These are phyloP conservation scores for Pseudohalonectria lignicola DNA, from an alignment of 2,329 filamentous ascomycete genomes.

Conservation along the genomic window DNA sequence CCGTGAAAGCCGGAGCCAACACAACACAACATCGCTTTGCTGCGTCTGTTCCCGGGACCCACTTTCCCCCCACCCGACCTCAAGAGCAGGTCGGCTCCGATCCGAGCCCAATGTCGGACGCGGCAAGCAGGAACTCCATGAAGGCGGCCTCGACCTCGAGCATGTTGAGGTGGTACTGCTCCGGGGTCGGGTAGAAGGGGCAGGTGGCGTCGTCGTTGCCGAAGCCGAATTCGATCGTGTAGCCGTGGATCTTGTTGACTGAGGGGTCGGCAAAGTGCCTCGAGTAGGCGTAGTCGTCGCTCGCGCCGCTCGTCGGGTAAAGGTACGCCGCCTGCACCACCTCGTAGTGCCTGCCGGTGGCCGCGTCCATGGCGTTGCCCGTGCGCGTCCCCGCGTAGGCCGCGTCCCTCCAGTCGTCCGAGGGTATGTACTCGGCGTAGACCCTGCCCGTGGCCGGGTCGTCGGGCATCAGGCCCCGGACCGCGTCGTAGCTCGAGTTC, in stretches of 20 bases:
- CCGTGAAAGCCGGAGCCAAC: too few relatives aligned
- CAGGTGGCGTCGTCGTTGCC: conserved; percentile 19
- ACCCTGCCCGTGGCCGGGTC: conserved; percentile 20
- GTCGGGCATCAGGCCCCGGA: conserved; percentile 3
- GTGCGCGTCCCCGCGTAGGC: neutral
- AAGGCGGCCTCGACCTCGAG: conserved; percentile 32
- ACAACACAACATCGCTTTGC: too few relatives aligned
- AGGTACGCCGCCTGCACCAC: conserved; percentile 26
- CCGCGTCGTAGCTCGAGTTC: conserved; percentile 35
- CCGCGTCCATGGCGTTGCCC: conserved; percentile 11
- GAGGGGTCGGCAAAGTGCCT: conserved; percentile 26
- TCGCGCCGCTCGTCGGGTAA: conserved; percentile 33
- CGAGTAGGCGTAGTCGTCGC: conserved; percentile 34
- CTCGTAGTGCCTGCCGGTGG: conserved; percentile 23
- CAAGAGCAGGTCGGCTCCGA: too few relatives aligned
- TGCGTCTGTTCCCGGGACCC: too few relatives aligned
- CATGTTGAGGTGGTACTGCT: conserved; percentile 30
- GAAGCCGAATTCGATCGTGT: conserved; percentile 37
- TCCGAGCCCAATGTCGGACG: conserved; percentile 1
- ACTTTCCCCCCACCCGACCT: too few relatives aligned
- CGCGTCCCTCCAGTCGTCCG: conserved; percentile 24
- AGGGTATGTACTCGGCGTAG: conserved; percentile 34
- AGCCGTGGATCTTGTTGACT: conserved; percentile 26
- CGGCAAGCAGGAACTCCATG: conserved; percentile 28
- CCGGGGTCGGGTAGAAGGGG: conserved; percentile 32